Percentiles rank a stretch among this genome's conserved stretches.
Conservation (phyloP, 768 basidiomycete genomes). For the Calocera viscosa region DNA sequence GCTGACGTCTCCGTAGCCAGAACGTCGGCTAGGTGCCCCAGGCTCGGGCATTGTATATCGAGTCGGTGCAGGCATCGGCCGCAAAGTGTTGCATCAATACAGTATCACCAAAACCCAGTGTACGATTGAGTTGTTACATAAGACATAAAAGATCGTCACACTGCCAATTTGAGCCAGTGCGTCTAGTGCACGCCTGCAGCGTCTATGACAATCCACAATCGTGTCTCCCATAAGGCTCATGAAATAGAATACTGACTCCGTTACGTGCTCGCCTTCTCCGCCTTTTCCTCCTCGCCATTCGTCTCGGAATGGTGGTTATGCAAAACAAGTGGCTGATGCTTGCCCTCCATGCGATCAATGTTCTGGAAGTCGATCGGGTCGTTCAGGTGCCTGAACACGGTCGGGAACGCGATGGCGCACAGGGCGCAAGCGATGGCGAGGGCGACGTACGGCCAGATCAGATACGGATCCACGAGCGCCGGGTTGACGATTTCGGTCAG, state of each 20-base stretch:
- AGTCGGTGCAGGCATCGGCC: slow-evolving; percentile 6
- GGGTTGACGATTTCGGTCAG: slow-evolving; percentile 21
- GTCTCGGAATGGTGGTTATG: neutral
- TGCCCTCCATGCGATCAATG: slow-evolving; percentile 20
- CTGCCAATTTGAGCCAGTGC: neutral
- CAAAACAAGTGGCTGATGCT: slow-evolving; percentile 6
- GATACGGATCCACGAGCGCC: slow-evolving; percentile 24
- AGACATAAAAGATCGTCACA: slow-evolving; percentile 1
- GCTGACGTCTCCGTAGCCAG: neutral
- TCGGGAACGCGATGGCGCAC: slow-evolving; percentile 22
- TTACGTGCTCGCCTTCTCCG: neutral
- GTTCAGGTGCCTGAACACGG: slow-evolving; percentile 23
- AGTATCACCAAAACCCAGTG: neutral
- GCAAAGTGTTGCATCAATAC: neutral
- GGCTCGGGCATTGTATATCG: neutral
- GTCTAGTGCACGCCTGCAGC: neutral
- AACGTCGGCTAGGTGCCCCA: neutral
- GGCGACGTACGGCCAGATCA: slow-evolving; percentile 23
- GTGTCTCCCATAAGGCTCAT: neutral
- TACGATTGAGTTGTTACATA: slow-evolving; percentile 4
- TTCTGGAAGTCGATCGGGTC: slow-evolving; percentile 20
- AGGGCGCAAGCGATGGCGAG: slow-evolving; percentile 20
- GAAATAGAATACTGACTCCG: no score
- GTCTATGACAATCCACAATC: no score
- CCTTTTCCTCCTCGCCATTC: neutral